Conservation (phyloP, 2,329 filamentous ascomycete genomes). For the Arthrobotrys musiformis region DNA sequence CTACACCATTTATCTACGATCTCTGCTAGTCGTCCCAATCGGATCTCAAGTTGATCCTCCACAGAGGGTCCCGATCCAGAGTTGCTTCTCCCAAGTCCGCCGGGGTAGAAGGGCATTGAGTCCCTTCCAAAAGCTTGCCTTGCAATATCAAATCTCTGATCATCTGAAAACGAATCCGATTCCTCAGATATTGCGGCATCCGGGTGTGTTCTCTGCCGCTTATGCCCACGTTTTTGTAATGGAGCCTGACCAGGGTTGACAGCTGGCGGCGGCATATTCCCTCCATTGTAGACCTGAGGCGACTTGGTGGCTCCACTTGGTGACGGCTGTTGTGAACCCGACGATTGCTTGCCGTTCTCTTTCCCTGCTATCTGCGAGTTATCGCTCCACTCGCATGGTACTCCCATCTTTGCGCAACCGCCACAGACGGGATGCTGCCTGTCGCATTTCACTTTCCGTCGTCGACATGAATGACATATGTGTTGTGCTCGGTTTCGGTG, state of each 20-base stretch:
- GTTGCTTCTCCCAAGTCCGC: slow-evolving; percentile 28
- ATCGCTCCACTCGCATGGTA: slow-evolving; percentile 58
- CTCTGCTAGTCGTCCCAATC: slow-evolving; percentile 58
- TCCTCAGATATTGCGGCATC: slow-evolving; percentile 52
- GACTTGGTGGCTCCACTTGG: slow-evolving; percentile 21
- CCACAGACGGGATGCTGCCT: slow-evolving; percentile 59
- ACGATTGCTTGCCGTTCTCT: slow-evolving; percentile 37
- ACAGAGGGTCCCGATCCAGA: slow-evolving; percentile 9
- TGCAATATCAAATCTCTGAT: slow-evolving; percentile 50
- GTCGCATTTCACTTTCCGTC: slow-evolving; percentile 60
- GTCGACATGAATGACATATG: slow-evolving; percentile 59
- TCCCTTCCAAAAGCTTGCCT: slow-evolving; percentile 50
- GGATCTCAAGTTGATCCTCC: slow-evolving; percentile 56
- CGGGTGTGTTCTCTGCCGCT: slow-evolving; percentile 53
- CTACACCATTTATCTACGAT: slow-evolving; percentile 59
- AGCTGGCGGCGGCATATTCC: slow-evolving; percentile 44
- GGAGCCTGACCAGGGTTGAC: slow-evolving; percentile 36
- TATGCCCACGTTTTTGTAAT: slow-evolving; percentile 47
- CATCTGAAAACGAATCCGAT: slow-evolving; percentile 56
- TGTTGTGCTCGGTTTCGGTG: slow-evolving; percentile 59
- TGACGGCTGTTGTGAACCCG: slow-evolving; percentile 25
- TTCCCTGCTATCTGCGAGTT: slow-evolving; percentile 54
- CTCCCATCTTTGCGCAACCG: slow-evolving; percentile 58
- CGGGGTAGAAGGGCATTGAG: slow-evolving; percentile 31
- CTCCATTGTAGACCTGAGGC: slow-evolving; percentile 17